A percentile compares a stretch with the other conserved stretches of the same genome.
phyloP scores from a whole-genome alignment of 371 early-diverging fungal species.

The Zopfochytrium polystomum region DNA sequence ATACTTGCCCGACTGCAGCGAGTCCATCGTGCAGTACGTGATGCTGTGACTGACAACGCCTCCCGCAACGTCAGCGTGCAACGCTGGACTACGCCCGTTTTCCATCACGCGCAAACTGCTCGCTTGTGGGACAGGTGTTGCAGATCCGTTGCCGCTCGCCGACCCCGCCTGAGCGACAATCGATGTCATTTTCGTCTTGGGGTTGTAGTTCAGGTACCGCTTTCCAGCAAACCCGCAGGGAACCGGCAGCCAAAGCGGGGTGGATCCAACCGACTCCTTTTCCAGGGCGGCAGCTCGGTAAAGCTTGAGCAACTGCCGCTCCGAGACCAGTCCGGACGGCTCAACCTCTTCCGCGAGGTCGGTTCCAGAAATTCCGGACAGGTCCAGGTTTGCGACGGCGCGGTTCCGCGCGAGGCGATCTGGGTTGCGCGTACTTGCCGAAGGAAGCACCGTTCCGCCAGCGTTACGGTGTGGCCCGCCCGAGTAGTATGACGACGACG shows the following conservation, averaged over 20 bases:
- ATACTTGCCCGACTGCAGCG: conserved; percentile 8
- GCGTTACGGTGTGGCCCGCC: no score
- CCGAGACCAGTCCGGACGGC: conserved; percentile 11
- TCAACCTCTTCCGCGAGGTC: conserved; percentile 25
- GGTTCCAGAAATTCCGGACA: conserved; percentile 13
- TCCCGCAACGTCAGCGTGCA: no score
- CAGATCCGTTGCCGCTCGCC: no score
- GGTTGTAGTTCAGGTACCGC: neutral
- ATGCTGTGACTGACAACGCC: no score
- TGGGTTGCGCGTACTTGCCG: neutral
- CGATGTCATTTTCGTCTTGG: no score
- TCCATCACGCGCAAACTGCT: no score
- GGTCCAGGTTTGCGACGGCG: conserved; percentile 11
- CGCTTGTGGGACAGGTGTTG: no score
- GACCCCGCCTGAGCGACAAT: no score
- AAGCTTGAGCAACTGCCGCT: conserved; percentile 13
- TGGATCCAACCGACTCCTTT: neutral
- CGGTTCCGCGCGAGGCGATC: neutral
- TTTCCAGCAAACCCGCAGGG: conserved; percentile 17
- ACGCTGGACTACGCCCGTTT: no score
- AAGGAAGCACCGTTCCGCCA: no score
- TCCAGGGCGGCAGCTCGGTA: conserved; percentile 18
- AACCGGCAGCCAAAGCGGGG: conserved; percentile 12
- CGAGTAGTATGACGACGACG: no score
- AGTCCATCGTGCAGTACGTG: conserved; percentile 17